A percentile compares a stretch with the other conserved stretches of the same genome.
Evolutionary conservation across 108 stramenopile species (phyloP).

Genomic region (Hondaea fermentalgiana): DNA sequence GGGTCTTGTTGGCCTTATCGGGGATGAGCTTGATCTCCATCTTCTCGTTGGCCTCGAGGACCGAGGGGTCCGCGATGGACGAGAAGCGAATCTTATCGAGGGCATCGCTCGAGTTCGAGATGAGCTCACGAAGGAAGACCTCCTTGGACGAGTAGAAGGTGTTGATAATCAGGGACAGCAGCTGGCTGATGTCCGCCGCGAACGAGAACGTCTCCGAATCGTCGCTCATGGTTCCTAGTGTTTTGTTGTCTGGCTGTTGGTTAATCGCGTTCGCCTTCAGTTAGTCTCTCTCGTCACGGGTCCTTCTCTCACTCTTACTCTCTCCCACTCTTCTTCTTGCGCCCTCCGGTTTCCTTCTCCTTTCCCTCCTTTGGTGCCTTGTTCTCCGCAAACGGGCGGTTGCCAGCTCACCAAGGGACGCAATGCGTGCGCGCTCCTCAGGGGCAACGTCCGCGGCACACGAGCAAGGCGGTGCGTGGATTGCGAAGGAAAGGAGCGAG

Average conservation of each 20-base stretch:
- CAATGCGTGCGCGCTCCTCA: too few species aligned
- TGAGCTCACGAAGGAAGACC: constrained; percentile 97
- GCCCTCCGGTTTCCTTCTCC: background rate
- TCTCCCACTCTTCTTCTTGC: too few species aligned
- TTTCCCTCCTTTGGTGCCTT: background rate
- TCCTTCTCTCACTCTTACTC: too few species aligned
- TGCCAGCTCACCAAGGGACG: too few species aligned
- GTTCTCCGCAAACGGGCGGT: background rate
- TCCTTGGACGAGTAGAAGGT: constrained; percentile 99
- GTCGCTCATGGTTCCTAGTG: background rate
- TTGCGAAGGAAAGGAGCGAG: too few species aligned
- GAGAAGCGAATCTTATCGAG: constrained; percentile 99
- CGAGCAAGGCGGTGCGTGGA: too few species aligned
- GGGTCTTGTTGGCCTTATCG: constrained; percentile 98
- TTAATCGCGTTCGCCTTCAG: too few species aligned
- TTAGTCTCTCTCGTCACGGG: background rate
- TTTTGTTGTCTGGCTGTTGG: too few species aligned
- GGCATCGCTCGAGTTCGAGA: constrained; percentile 93
- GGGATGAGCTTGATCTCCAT: constrained; percentile 93
- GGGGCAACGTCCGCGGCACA: too few species aligned
- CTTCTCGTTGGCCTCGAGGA: constrained; percentile 85
- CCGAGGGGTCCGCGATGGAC: constrained; percentile 82
- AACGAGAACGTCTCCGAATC: constrained; percentile 93
- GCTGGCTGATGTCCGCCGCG: constrained; percentile 99
- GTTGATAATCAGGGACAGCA: constrained; percentile 89